Conservation (phyloP, 1,139 yeast genomes). For the Pichiaceae sp. region DNA sequence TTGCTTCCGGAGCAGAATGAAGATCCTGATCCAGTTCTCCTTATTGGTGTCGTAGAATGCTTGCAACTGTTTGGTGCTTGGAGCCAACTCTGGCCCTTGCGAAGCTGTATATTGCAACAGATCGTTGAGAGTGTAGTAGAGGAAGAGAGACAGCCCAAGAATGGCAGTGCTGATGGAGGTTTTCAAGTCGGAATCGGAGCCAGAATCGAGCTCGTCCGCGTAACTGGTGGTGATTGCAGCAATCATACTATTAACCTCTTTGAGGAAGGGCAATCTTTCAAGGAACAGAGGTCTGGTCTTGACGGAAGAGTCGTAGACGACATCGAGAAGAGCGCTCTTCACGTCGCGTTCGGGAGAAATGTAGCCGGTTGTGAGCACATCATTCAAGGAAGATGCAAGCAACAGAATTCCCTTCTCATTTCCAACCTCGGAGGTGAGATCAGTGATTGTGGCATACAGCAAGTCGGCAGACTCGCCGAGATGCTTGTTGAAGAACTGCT, state of each 20-base stretch:
- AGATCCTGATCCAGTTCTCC: conserved; percentile 20
- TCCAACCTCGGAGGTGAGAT: conserved; percentile 1
- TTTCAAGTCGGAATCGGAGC: conserved; percentile 6
- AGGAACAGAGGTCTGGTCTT: conserved; percentile 15
- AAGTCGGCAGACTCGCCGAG: conserved; percentile 3
- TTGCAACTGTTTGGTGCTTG: conserved; percentile 7
- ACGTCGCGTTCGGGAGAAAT: conserved; percentile 16
- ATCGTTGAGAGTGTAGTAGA: conserved; percentile 19
- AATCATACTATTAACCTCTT: conserved; percentile 14
- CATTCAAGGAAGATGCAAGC: conserved; percentile 7
- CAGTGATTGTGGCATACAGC: neutral
- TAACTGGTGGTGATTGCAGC: conserved; percentile 11
- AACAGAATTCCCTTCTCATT: conserved; percentile 4
- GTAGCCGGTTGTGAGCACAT: conserved; percentile 14
- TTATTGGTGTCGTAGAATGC: conserved; percentile 13
- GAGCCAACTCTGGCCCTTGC: neutral
- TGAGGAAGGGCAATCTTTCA: conserved; percentile 11
- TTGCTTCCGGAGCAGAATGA: conserved; percentile 15
- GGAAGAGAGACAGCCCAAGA: conserved; percentile 15
- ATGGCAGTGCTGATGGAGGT: conserved; percentile 10
- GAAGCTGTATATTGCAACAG: conserved; percentile 3
- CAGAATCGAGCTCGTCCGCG: conserved; percentile 12
- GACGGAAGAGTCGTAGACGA: conserved; percentile 6
- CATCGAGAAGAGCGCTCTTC: conserved; percentile 10
- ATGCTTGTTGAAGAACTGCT: conserved; percentile 1